These are phyloP conservation scores for Hyaloscypha bicolor DNA, from an alignment of 495 filamentous ascomycete genomes.

Conservation along the genomic window DNA sequence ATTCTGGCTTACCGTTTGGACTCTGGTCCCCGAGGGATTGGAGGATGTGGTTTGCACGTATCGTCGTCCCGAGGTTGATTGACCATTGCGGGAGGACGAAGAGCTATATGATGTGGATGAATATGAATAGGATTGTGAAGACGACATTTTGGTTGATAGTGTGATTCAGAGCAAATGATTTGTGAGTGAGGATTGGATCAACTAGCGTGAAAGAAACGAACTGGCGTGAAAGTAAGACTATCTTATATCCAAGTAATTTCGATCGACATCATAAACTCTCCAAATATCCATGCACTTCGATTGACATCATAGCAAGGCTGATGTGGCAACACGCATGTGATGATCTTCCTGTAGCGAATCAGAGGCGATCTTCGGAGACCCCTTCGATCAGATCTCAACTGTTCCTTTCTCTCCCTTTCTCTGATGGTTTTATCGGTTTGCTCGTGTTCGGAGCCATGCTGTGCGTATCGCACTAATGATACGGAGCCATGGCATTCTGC, in stretches of 20 bases:
- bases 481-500: not conserved
- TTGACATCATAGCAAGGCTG: not conserved
- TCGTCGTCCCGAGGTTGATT: not conserved
- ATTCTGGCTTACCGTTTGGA: slow-evolving; percentile 7
- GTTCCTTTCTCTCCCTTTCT: not conserved
- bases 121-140: slow-evolving; percentile 7
- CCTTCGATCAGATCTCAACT: not conserved
- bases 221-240: not conserved
- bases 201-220: not conserved
- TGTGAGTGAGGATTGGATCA: not conserved
- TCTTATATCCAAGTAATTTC: not conserved
- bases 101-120: slow-evolving; percentile 5
- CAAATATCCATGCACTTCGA: not conserved
- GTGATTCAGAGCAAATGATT: not conserved
- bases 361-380: not conserved
- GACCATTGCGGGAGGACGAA: slow-evolving; percentile 3
- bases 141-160: slow-evolving; percentile 10
- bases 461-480: not conserved
- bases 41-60: slow-evolving; percentile 16
- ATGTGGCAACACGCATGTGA: not conserved
- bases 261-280: not conserved
- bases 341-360: not conserved
- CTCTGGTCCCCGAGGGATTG: slow-evolving; percentile 7
- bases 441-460: not conserved
- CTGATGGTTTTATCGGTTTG: not conserved